Evolutionary conservation across 768 basidiomycete species (phyloP), one percentile per base, ranked within the genome.

Genomic region (Obba rivulosa): DNA sequence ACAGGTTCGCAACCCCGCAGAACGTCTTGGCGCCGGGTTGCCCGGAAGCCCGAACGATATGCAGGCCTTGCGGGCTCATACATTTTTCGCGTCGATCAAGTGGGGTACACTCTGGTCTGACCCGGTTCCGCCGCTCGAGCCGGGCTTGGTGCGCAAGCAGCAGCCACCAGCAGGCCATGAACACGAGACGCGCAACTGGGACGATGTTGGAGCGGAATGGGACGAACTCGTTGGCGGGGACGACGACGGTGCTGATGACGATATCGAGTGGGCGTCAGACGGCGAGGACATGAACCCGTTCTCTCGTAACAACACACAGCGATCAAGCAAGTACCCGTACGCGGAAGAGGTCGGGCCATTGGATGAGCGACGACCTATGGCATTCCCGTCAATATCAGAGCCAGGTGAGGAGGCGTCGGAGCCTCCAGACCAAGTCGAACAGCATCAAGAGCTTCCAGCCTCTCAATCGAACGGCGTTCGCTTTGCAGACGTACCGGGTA

Each of bases 31-130:
- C 8, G 78, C 79, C 3, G 75, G 76, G 38, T 65, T 64, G 34
- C 64, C 68, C 20, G 73, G 63, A 22, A 66, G 56, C 48, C 45
- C 49, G 21, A 67, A 63, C 57, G 71, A 67, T 47, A 71, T 70
- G 67, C 55, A 63, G 39, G 73, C 75, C 9, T 71, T 89, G 39
- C 76, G 81, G 3, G 59, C 64, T 8, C 86, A 88, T 55, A 69
- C 76, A 0, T 89, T 87, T 61, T 82, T 89, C 48, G 63, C 68
- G 16, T 52, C 66, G 16, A 69, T 86, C 45, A 67, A 73, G 43
- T 89, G 87, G 87, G 66, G 70, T 9, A 71, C 67, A 0, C 68
- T 90, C 3, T 90, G 87, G 87, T 79, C 72, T 0, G 72, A 72
- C n/a, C 69, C 77, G 5, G 71, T 75, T 4, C 87, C 87, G 18